These are phyloP conservation scores for Syzygium malaccense DNA, from an alignment of 441 rosid species.

Conservation along the genomic window DNA sequence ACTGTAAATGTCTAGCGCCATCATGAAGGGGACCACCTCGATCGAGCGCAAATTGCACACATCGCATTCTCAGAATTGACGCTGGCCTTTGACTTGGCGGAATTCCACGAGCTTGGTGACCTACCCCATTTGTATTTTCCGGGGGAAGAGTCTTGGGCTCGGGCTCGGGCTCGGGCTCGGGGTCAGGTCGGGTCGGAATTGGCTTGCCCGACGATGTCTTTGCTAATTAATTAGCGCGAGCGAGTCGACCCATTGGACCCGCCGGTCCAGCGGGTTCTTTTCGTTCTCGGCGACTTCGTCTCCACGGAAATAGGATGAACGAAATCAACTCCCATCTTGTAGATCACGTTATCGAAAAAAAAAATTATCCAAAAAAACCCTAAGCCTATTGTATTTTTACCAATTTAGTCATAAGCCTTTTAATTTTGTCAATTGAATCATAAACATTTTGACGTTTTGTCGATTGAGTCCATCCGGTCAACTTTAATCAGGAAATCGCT, in stretches of 20 bases:
- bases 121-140: not conserved
- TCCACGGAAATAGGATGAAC: not conserved
- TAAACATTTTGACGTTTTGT: fast-evolving
- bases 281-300: not conserved
- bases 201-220: not conserved
- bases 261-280: not conserved
- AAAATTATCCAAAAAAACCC: not conserved
- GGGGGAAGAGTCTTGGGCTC: too few species aligned
- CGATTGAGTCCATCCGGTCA: not conserved
- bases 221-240: not conserved
- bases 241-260: not conserved
- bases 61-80: not conserved
- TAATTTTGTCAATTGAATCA: not conserved
- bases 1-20: not conserved
- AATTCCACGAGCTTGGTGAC: not conserved
- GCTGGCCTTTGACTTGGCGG: not conserved
- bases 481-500: not conserved
- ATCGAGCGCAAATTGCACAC: not conserved
- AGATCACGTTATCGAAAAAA: not conserved
- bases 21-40: not conserved
- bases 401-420: not conserved
- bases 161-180: too few species aligned
- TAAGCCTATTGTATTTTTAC: not conserved
- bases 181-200: not conserved
- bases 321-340: not conserved